Evolutionary conservation across 2,329 filamentous ascomycete species (phyloP), one percentile per base, ranked within the genome.

Genomic region (Aspergillus chevalieri): DNA sequence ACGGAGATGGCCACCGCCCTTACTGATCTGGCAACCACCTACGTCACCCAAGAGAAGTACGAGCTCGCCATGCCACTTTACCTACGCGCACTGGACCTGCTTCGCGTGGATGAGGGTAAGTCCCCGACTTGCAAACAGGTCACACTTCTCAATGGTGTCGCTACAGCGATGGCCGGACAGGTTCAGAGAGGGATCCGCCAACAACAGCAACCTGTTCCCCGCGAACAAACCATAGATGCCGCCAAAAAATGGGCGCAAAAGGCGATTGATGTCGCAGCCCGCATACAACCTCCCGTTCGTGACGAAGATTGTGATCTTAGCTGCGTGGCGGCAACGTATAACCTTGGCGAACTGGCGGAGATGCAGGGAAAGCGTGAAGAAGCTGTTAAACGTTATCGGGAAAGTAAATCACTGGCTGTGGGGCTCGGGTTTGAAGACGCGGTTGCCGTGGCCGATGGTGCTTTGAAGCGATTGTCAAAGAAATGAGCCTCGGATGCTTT

Each of bases 1-100:
- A 59, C 64, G 44, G 70, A 75, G 62, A 65, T 67, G 47, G 66
- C 63, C 4, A 58, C 60, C 9, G 57, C 57, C 7, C 52, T 64
- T 51, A 49, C 63, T 81, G 85, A 87, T 10, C 78, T 96, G 21
- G 92, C 82, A 15, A 79, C 85, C 50, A 83, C 84, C 59, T 96
- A 95, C 68, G 83, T 88, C 62, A 77, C 79, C 44, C 83, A 82
- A 58, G 81, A 84, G 42, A 82, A 87, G 58, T 85, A 89, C 62
- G 87, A 92, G 57, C 82, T 96, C 2, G 86, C 91, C 5, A 80
- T 91, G 19, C 90, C 91, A 3, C 77, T 96, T 26, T 95, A 91
- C 66, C 82, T 96, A 60, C 89, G 94, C 63, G 89, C 91, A 5
- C 76, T 95, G 30, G 79, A 84, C 15, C 71, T 93, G 43, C 85